phyloP scores from a whole-genome alignment of 2,329 filamentous ascomycete genomes.

The Hymenoscyphus scutula region DNA sequence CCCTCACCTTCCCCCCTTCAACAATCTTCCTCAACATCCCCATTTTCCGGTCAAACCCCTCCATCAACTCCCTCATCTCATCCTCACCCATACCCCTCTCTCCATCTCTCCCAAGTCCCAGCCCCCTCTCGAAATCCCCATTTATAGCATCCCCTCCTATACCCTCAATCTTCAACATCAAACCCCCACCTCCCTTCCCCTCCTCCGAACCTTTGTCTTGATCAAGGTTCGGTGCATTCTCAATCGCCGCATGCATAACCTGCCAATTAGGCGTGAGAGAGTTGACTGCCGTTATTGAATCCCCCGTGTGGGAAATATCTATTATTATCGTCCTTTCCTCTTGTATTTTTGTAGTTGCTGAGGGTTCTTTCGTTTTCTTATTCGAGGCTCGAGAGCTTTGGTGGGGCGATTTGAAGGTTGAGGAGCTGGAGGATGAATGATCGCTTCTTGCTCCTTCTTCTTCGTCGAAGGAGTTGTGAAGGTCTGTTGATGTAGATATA shows the following conservation, averaged over 20 bases:
- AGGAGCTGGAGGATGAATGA: neutral
- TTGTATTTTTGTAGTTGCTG: constrained; percentile 11
- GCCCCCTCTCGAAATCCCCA: neutral
- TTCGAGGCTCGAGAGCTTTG: neutral
- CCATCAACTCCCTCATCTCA: constrained; percentile 51
- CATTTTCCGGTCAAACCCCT: constrained; percentile 60
- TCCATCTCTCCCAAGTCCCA: constrained; percentile 6
- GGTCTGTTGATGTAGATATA: neutral
- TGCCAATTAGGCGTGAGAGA: constrained; percentile 76
- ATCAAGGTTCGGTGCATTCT: constrained; percentile 61
- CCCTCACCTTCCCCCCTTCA: neutral
- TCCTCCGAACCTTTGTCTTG: constrained; percentile 43
- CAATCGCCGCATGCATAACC: constrained; percentile 52
- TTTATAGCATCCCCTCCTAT: constrained; percentile 23
- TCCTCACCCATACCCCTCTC: constrained; percentile 37
- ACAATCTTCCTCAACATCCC: constrained; percentile 52
- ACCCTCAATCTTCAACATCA: constrained; percentile 65
- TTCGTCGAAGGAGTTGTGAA: neutral
- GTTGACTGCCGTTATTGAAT: constrained; percentile 63
- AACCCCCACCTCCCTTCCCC: constrained; percentile 23
- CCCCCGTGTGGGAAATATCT: constrained; percentile 49
- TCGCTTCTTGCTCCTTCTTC: neutral
- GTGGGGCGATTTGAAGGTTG: neutral
- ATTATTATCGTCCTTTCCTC: constrained; percentile 50
- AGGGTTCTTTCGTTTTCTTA: neutral